phyloP scores from a whole-genome alignment of 179 eudicot genomes.

The Patellifolia procumbens region DNA sequence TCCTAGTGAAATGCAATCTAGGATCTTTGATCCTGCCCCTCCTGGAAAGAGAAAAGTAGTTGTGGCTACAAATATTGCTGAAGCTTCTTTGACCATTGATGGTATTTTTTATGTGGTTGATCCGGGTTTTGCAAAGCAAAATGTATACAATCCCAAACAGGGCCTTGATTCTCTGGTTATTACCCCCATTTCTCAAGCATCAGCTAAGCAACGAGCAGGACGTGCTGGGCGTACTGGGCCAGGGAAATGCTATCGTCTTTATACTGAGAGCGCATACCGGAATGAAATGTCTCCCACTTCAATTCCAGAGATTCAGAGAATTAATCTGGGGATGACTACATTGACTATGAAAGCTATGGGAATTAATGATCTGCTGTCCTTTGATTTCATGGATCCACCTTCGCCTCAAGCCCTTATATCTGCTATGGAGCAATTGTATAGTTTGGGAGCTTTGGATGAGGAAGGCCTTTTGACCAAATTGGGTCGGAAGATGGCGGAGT shows the following conservation, averaged over 20 bases:
- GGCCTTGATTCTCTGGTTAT: slow-evolving; percentile 86
- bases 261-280: slow-evolving; percentile 90
- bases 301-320: slow-evolving; percentile 90
- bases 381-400: slow-evolving; percentile 98
- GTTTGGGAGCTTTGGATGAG: slow-evolving; percentile 90
- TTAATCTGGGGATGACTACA: slow-evolving; percentile 72
- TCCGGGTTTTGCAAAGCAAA: slow-evolving; percentile 94
- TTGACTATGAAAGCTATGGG: slow-evolving; percentile 93
- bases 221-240: slow-evolving; percentile 99
- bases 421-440: slow-evolving; percentile 91
- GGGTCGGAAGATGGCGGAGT: slow-evolving; percentile 94
- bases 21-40: slow-evolving; percentile 96
- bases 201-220: slow-evolving; percentile 94
- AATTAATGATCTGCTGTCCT: slow-evolving; percentile 78
- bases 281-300: slow-evolving; percentile 92
- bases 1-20: slow-evolving; percentile 98
- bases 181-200: slow-evolving; percentile 97
- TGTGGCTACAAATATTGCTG: slow-evolving; percentile 95
- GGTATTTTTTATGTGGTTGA: slow-evolving; percentile 94
- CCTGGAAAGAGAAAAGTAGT: slow-evolving; percentile 97
- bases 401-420: slow-evolving; percentile 92
- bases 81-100: slow-evolving; percentile 93
- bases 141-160: slow-evolving; percentile 91
- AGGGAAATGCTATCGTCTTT: slow-evolving; percentile 90
- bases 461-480: slow-evolving; percentile 96